Percentiles rank a stretch among this genome's conserved stretches.
Evolutionary conservation across 2,329 filamentous ascomycete species (phyloP).

Genomic region (Ophiostoma australiae): DNA sequence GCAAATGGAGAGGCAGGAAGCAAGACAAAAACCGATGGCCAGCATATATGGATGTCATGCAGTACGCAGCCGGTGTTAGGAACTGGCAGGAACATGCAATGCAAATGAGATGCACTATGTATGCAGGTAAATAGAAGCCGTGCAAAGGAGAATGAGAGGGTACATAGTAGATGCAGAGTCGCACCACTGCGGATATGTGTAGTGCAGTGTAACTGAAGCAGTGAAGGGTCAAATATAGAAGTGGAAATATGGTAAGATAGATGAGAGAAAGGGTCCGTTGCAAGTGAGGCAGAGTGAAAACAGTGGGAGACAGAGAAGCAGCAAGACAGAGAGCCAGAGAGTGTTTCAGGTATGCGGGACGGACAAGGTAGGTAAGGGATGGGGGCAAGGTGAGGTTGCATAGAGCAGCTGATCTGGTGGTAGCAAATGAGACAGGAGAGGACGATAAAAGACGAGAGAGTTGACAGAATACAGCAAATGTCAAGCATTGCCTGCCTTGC

Average conservation of each 20-base stretch:
- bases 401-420: neutral
- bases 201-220: constrained; percentile 6
- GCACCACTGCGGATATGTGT: neutral
- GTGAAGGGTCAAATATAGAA: constrained; percentile 14
- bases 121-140: neutral
- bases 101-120: neutral
- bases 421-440: constrained; percentile 1
- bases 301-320: neutral
- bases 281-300: neutral
- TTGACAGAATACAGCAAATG: neutral
- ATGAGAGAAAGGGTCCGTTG: neutral
- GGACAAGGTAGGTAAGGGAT: constrained; percentile 17
- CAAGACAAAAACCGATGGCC: neutral
- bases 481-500: too few relatives aligned
- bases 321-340: neutral
- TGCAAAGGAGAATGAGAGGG: constrained; percentile 5
- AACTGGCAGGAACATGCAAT: constrained; percentile 21
- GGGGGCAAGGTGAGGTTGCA: constrained; percentile 1
- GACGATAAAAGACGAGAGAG: neutral
- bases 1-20: neutral
- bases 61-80: neutral
- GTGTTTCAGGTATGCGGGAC: constrained; percentile 24
- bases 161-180: constrained; percentile 1
- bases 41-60: neutral
- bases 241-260: neutral